phyloP scores from a whole-genome alignment of 345 rosid species.

The Cardamine occulta region DNA sequence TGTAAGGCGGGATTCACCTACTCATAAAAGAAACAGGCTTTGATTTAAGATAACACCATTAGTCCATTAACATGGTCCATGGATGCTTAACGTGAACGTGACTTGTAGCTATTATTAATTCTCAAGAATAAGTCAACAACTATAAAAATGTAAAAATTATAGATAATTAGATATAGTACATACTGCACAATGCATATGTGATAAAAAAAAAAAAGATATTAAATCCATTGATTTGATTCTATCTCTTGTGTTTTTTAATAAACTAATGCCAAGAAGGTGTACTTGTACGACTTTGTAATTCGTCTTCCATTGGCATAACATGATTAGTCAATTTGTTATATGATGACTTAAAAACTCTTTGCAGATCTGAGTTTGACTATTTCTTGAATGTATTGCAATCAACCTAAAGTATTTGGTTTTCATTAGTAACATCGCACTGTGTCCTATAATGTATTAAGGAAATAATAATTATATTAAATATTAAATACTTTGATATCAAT shows the following conservation, averaged over 20 bases:
- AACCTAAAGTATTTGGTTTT: not conserved
- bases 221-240: not conserved
- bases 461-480: too few relatives aligned
- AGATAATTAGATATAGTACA: not conserved
- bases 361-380: not conserved
- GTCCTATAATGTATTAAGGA: too few relatives aligned
- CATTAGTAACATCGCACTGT: not conserved
- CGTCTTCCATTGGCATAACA: not conserved
- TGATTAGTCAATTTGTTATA: not conserved
- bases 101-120: not conserved
- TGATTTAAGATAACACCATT: not conserved
- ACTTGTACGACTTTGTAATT: not conserved
- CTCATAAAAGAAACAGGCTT: not conserved
- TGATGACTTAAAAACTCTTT: not conserved
- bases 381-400: not conserved
- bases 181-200: not conserved
- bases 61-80: not conserved
- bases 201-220: not conserved
- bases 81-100: not conserved
- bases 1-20: not conserved
- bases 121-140: not conserved
- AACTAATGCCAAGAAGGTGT: not conserved
- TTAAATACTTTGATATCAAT: too few relatives aligned
- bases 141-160: not conserved
- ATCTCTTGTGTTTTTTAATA: not conserved